Base-by-base conservation (phyloP, 1,139 yeast genomes). In the Candida gigantensis region DNA sequence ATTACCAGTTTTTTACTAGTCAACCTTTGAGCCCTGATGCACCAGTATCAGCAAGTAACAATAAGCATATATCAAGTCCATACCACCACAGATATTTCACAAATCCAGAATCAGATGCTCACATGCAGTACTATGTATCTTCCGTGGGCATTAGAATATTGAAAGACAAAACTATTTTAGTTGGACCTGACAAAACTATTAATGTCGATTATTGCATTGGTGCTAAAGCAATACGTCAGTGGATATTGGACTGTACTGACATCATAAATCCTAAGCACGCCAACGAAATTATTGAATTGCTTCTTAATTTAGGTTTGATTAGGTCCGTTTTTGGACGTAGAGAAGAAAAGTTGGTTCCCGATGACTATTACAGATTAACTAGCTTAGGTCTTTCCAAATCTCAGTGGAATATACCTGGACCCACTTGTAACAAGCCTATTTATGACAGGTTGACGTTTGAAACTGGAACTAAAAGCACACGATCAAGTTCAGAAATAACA, bases 191-290 rank as follows among this genome's bases (percentile, higher is more conserved):
- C 2, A 46, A 56, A 7, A 48, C 54, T 2, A 46, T 57, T 2
- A 36, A 35, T 6, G 51, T 73, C 2, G 65, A 67, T 12, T 72
- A 72, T 49, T 74, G 80, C 37, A 71, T 86, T 42, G 72, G 86
- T 1, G 95, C 97, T 0, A 84, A 85, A 49, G 84, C 95, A 0
- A 67, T 84, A 1, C 72, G 81, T 58, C 96, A 88, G 52, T 92
- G 97, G 96, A 51, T 90, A 12, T 72, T 83, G 75, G 97, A 90
- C 46, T 90, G 97, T 53, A 84, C 96, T 0, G 94, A 87, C 51
- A 66, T 82, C 1, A 59, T 81, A 44, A 68, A 72, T 36, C 56
- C 65, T 0, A 61, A 65, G 3, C 95, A 87, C 44, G 96, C 92
- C 0, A 52, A 65, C 0, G 73, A 73, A 10, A 60, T 90, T 10